A percentile compares a stretch with the other conserved stretches of the same genome.
Evolutionary conservation across 768 basidiomycete genomes (phyloP).

Genomic region (Hypholoma sublateritium): DNA sequence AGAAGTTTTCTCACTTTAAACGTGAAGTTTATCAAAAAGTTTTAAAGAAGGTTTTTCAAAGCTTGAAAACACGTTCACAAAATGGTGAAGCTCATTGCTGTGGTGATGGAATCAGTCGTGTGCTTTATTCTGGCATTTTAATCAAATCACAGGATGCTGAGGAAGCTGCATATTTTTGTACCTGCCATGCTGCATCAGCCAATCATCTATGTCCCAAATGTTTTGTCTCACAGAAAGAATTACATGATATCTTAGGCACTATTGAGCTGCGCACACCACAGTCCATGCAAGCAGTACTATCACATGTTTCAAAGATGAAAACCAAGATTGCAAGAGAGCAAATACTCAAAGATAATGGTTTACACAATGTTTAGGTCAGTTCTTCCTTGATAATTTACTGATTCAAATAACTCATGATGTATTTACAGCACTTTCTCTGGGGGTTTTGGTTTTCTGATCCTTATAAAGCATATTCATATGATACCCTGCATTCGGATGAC

Average conservation of each 20-base stretch:
- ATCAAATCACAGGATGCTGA: slow-evolving; percentile 29
- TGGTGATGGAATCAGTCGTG: slow-evolving; percentile 16
- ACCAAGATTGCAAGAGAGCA: slow-evolving; percentile 15
- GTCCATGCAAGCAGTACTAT: slow-evolving; percentile 18
- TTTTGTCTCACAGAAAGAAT: slow-evolving; percentile 20
- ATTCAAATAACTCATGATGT: not conserved
- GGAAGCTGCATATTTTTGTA: slow-evolving; percentile 25
- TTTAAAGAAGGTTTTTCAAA: slow-evolving; percentile 18
- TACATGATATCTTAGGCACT: slow-evolving; percentile 14
- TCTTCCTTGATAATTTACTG: not conserved
- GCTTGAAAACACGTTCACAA: slow-evolving; percentile 18
- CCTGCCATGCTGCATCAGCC: slow-evolving; percentile 21
- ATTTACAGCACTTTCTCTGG: slow-evolving; percentile 27
- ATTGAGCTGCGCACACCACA: slow-evolving; percentile 16
- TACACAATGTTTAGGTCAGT: slow-evolving; percentile 22
- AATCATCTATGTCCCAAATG: slow-evolving; percentile 30
- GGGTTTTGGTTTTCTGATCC: slow-evolving; percentile 12
- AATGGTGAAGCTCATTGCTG: slow-evolving; percentile 22
- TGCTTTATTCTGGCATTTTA: slow-evolving; percentile 27
- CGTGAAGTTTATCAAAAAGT: slow-evolving; percentile 28
- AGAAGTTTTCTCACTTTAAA: slow-evolving; percentile 26
- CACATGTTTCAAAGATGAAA: slow-evolving; percentile 7
- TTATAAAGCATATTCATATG: slow-evolving; percentile 23
- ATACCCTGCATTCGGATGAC: slow-evolving; percentile 24
- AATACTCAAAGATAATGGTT: slow-evolving; percentile 18